Evolutionary conservation across 306 rosid genomes (phyloP), one percentile per base, ranked within the genome.

Genomic region (Hippophae gyantsensis): DNA sequence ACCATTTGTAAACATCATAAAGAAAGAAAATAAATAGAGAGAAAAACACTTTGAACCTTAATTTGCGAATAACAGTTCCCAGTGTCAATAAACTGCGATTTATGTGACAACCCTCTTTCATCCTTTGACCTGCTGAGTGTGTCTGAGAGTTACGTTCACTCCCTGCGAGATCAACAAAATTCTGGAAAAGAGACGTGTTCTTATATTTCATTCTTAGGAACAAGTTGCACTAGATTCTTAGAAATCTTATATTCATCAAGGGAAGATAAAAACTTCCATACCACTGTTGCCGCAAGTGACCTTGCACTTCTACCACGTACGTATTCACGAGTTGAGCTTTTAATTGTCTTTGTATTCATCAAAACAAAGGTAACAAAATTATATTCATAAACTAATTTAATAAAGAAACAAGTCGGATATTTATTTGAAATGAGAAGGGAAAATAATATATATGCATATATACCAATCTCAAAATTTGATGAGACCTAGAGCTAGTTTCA

Each of bases 401-500:
- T 32, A 32, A 32, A 32, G 38, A 32, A 32, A 32, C 38, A 32
- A 2, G 38, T 32, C 3, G 38, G 38, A 32, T 32, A 32, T 32
- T 32, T 32, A 32, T 32, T 2, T 4, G 38, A 4, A 32, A 41
- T 13, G 54, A 51, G 10, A 48, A 60, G 7, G 12, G 41, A 32
- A 32, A 60, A 10, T 6, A 25, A 26, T 10, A 12, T 2, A n/a
- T 42, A 13, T 6, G 27, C 7, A 60, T 18, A 60, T 18, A 70
- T 83, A 92, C 96, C 84, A 92, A 60, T 72, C 98, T 78, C 60
- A 92, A 70, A 72, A 87, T 92, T 72, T 87, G 98, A 82, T 92
- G 98, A 58, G 98, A 92, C 81, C 98, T 81, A 54, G 98, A 92
- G 74, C 98, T 92, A 61, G 82, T 54, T 70, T 87, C 96, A 61